Evolutionary conservation across 2,329 filamentous ascomycete genomes (phyloP), one percentile per base, ranked within the genome.

Genomic region (Nothopassalora personata): DNA sequence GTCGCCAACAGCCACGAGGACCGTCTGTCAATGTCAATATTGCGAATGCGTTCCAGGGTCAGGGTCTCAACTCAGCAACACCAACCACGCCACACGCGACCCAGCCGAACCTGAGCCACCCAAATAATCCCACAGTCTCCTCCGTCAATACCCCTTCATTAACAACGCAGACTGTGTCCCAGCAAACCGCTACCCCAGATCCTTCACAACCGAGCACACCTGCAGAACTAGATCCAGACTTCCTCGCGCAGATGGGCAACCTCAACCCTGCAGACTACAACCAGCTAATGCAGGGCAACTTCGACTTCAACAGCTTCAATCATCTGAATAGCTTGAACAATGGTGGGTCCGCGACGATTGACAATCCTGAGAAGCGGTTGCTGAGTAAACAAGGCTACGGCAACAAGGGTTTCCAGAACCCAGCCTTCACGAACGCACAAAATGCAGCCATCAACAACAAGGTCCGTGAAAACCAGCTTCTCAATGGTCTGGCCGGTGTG

Each of bases 131-230:
- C 15, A 97, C 92, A 1, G 93, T 97, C 18, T 99, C 94, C 3
- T 97, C 92, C 3, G 93, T 97, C 57, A 97, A 97, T 74, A 97
- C 93, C 0, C 93, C 93, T 0, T 96, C 92, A 0, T 81, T 97
- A 59, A 89, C 88, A 60, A 90, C 90, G 1, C 87, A 91, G 64
- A 87, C 89, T 34, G 79, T 82, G 58, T 82, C 84, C 46, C 82
- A 85, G 76, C 74, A 79, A 74, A 66, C 81, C 78, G 75, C 81
- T 61, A 85, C 86, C 27, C 83, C 85, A 57, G 83, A 87, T 73
- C 86, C 86, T 5, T 89, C 86, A 47, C 81, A 83, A 53, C 86
- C 88, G 18, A 85, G 86, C 46, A 89, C 87, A 15, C 87, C 87
- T 6, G 82, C 83, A 19, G 87, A 91, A 67, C 81, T 92, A 63